A percentile compares a stretch with the other conserved stretches of the same genome.
Evolutionary conservation across 768 basidiomycete genomes (phyloP).

Genomic region (Russula griseocarnosa): DNA sequence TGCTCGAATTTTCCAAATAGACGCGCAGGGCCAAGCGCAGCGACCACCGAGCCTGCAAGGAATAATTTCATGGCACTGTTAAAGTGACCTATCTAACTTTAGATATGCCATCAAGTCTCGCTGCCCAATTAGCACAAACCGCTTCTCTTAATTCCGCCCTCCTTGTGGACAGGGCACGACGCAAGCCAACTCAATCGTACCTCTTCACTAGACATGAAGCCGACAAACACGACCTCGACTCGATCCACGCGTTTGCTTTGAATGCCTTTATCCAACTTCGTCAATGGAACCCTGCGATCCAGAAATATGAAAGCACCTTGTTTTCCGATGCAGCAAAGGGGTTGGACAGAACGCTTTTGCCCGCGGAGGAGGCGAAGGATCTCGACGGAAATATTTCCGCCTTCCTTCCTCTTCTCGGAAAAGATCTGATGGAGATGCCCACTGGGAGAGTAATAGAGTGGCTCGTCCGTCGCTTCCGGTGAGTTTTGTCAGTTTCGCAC

Average conservation of each 20-base stretch:
- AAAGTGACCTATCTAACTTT: neutral
- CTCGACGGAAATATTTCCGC: conserved; percentile 58
- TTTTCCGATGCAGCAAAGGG: conserved; percentile 77
- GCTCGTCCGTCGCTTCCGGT: conserved; percentile 93
- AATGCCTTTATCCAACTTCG: conserved; percentile 75
- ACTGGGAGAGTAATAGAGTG: conserved; percentile 87
- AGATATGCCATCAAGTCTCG: conserved; percentile 66
- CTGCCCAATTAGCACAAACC: conserved; percentile 72
- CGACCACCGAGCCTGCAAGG: neutral
- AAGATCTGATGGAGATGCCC: conserved; percentile 76
- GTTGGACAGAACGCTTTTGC: conserved; percentile 74
- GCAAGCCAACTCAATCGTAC: conserved; percentile 72
- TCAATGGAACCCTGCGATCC: conserved; percentile 54
- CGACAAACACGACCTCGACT: conserved; percentile 80
- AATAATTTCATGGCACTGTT: conserved; percentile 7
- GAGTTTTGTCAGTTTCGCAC: conserved; percentile 26
- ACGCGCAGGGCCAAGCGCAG: neutral
- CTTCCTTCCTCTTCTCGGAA: conserved; percentile 69
- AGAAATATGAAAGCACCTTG: conserved; percentile 59
- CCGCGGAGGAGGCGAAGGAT: conserved; percentile 54
- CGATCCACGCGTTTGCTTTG: conserved; percentile 73
- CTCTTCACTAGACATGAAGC: conserved; percentile 82
- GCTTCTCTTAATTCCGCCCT: conserved; percentile 75
- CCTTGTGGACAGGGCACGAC: conserved; percentile 59
- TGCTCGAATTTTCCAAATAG: neutral